phyloP scores from a whole-genome alignment of 257 asterid species.

The Petunia axillaris region DNA sequence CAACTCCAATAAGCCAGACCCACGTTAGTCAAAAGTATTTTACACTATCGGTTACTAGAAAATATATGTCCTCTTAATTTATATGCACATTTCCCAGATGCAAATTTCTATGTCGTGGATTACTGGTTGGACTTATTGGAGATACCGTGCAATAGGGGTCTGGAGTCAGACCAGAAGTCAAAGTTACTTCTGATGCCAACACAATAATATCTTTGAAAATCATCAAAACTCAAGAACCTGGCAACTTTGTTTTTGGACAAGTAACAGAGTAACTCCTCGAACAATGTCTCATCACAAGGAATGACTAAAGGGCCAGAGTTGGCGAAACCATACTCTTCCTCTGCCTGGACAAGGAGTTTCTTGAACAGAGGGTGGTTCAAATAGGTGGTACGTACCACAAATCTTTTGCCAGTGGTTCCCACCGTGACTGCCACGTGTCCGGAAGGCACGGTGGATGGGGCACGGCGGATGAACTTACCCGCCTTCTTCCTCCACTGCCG shows the following conservation, averaged over 20 bases:
- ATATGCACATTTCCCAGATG: too few species aligned
- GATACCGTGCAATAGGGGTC: background rate
- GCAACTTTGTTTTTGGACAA: background rate
- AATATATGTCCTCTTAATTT: too few species aligned
- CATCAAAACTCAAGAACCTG: background rate
- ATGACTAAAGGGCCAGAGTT: constrained; percentile 59
- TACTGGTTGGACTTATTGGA: too few species aligned
- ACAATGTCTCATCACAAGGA: constrained; percentile 44
- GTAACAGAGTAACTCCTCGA: background rate
- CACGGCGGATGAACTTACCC: constrained; percentile 35
- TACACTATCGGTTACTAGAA: too few species aligned
- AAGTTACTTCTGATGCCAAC: background rate
- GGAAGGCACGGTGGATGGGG: background rate
- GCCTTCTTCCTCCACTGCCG: constrained; percentile 64
- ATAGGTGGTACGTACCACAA: constrained; percentile 53
- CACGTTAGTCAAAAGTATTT: too few species aligned
- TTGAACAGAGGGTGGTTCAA: constrained; percentile 63
- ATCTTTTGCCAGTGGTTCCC: constrained; percentile 45
- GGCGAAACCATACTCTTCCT: constrained; percentile 62
- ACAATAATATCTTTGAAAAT: background rate
- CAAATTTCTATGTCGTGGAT: too few species aligned
- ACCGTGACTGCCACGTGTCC: constrained; percentile 19
- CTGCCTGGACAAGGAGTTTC: constrained; percentile 56
- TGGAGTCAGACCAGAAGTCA: background rate
- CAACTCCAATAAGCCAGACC: too few species aligned